A percentile compares a stretch with the other conserved stretches of the same genome.
phyloP scores from a whole-genome alignment of 768 basidiomycete genomes.

The Ephemerocybe angulata region DNA sequence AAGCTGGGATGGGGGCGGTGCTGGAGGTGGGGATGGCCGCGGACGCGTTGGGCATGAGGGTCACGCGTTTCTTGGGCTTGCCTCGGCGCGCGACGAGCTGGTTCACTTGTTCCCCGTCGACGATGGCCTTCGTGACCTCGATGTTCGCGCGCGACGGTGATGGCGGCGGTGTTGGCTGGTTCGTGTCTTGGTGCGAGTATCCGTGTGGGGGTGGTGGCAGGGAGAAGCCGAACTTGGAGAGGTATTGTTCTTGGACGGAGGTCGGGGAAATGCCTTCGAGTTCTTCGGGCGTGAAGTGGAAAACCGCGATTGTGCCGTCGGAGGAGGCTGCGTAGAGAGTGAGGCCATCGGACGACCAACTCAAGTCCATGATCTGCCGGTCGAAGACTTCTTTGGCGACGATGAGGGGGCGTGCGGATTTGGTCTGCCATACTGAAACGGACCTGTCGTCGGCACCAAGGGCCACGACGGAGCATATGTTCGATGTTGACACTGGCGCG shows the following conservation, averaged over 20 bases:
- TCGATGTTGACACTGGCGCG: slow-evolving; percentile 66
- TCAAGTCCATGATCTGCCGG: slow-evolving; percentile 90
- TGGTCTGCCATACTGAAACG: slow-evolving; percentile 96
- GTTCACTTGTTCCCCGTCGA: slow-evolving; percentile 60
- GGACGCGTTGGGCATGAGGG: slow-evolving; percentile 15
- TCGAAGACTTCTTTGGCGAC: slow-evolving; percentile 95
- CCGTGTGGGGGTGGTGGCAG: slow-evolving; percentile 66
- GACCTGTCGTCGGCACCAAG: slow-evolving; percentile 92
- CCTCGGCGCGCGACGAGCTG: slow-evolving; percentile 72
- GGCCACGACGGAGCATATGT: slow-evolving; percentile 89
- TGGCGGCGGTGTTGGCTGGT: slow-evolving; percentile 23
- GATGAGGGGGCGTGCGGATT: slow-evolving; percentile 83
- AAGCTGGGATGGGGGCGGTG: slow-evolving; percentile 17
- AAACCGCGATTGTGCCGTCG: slow-evolving; percentile 89
- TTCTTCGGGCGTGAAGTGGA: slow-evolving; percentile 78
- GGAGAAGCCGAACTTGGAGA: slow-evolving; percentile 76
- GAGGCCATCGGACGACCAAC: slow-evolving; percentile 92
- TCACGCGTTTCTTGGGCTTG: slow-evolving; percentile 54
- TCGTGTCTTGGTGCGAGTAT: slow-evolving; percentile 53
- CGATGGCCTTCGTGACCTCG: slow-evolving; percentile 26
- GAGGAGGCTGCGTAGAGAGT: slow-evolving; percentile 93
- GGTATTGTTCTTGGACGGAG: slow-evolving; percentile 71
- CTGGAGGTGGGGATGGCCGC: slow-evolving; percentile 20
- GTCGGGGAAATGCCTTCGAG: slow-evolving; percentile 77
- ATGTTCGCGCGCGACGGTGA: slow-evolving; percentile 29